Evolutionary conservation across 2,329 filamentous ascomycete genomes (phyloP), one percentile per base, ranked within the genome.

Genomic region (Fusarium sp.): DNA sequence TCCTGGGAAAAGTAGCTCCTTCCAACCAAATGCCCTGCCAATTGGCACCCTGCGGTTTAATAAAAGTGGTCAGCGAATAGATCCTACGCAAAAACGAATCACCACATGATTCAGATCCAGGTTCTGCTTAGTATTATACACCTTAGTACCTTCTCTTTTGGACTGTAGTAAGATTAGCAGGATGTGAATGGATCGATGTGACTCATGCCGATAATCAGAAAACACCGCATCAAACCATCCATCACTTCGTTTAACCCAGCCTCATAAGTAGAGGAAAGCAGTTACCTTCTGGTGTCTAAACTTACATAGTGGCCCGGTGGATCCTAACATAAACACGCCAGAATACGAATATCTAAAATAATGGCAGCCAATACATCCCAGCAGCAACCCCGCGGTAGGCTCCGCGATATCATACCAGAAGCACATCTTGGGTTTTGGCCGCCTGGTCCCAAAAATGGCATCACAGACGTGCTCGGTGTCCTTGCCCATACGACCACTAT

Each of bases 211-310:
- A n/a, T 0, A 13, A 18, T 13, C 22, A 33, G 22, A 33, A 33
- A 49, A n/a, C 17, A 49, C 6, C 22, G 4, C 47, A n/a, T 0
- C 15, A 4, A 24, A 49, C 13, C 11, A 3, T 33, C 22, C 0
- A 14, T 24, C 3, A 13, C 15, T 18, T 18, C 7, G 26, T 13
- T 4, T 7, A 0, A 6, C 3, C 22, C 0, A 3, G 28, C 15
- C 15, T n/a, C 0, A 18, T 49, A 33, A n/a, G 3, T 13, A 33
- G 22, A 4, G 7, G 0, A 18, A n/a, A 18, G 3, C 0, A 7
- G 22, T 33, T 10, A 10, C 15, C 2, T 1, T 33, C 14, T 0
- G 3, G 7, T 6, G 3, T n/a, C 0, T 1, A 49, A 7, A 13
- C 11, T 33, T 24, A 3, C 3, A 49, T 18, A 33, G 47, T 24